phyloP scores from a whole-genome alignment of 139 green algal genomes.

The Coelastrella sp. region DNA sequence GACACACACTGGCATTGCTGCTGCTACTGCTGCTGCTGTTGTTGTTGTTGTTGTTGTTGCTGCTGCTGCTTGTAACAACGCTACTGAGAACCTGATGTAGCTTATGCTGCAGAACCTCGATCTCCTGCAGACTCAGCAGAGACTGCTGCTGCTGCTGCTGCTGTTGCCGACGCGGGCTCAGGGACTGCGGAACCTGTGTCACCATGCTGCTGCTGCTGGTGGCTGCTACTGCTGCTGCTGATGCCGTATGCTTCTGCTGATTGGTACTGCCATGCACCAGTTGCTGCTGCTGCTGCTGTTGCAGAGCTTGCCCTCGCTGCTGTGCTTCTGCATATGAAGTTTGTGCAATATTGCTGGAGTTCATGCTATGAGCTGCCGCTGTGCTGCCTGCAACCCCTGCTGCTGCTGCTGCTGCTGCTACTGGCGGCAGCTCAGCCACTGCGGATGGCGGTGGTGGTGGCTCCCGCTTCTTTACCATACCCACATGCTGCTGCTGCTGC shows the following conservation, averaged over 20 bases:
- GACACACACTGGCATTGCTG: not conserved
- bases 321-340: too few relatives aligned
- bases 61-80: not conserved
- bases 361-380: not conserved
- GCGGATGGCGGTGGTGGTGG: not conserved
- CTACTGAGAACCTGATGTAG: not conserved
- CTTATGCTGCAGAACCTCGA: not conserved
- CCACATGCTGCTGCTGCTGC: slow-evolving; percentile 28
- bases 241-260: not conserved
- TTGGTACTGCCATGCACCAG: too few relatives aligned
- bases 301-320: not conserved
- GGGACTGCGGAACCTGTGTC: not conserved
- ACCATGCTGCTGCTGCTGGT: not conserved
- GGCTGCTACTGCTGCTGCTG: not conserved
- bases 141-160: slow-evolving; percentile 8
- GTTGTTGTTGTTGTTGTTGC: not conserved
- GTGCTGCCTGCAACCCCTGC: not conserved
- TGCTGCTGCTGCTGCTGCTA: not conserved
- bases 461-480: slow-evolving; percentile 9
- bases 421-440: too few relatives aligned
- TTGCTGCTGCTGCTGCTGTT: slow-evolving; percentile 21
- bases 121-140: not conserved
- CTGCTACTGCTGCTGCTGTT: not conserved
- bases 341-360: too few relatives aligned
- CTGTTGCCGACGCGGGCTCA: not conserved